Percentiles rank a stretch among this genome's conserved stretches.
phyloP scores from a whole-genome alignment of 2,329 filamentous ascomycete species.

The Phyllosticta ampelicida region DNA sequence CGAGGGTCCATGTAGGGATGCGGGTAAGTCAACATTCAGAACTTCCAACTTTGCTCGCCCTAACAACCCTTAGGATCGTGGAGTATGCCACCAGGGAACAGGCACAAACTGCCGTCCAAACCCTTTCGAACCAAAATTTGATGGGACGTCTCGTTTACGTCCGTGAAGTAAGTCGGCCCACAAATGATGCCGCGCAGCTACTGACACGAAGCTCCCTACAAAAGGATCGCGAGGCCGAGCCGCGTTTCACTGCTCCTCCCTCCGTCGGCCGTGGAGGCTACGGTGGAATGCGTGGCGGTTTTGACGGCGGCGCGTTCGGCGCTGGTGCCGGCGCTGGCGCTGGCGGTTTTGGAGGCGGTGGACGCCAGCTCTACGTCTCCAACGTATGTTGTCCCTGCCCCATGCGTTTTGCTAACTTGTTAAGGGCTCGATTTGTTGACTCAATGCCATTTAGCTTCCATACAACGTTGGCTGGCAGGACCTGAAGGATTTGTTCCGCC shows the following conservation, averaged over 20 bases:
- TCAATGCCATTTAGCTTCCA: slow-evolving; percentile 56
- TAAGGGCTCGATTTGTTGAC: slow-evolving; percentile 11
- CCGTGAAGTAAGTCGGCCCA: slow-evolving; percentile 59
- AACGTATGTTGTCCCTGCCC: slow-evolving; percentile 66
- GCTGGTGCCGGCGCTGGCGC: slow-evolving; percentile 35
- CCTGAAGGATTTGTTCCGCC: slow-evolving; percentile 94
- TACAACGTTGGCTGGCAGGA: slow-evolving; percentile 99
- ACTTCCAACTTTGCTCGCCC: slow-evolving; percentile 11
- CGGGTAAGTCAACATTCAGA: slow-evolving; percentile 61
- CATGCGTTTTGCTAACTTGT: slow-evolving; percentile 9
- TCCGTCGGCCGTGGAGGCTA: slow-evolving; percentile 41
- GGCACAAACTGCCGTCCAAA: slow-evolving; percentile 93
- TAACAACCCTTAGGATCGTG: slow-evolving; percentile 68
- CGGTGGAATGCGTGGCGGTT: slow-evolving; percentile 26
- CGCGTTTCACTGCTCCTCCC: slow-evolving; percentile 72
- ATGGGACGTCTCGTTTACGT: slow-evolving; percentile 99
- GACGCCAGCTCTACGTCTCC: slow-evolving; percentile 90
- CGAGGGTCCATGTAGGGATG: slow-evolving; percentile 93
- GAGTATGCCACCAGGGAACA: slow-evolving; percentile 99
- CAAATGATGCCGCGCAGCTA: neutral
- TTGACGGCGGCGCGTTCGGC: slow-evolving; percentile 35
- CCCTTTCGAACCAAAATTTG: slow-evolving; percentile 96
- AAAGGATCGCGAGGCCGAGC: slow-evolving; percentile 94
- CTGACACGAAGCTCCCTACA: neutral
- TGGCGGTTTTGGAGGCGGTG: slow-evolving; percentile 46